Conservation (phyloP, 495 filamentous ascomycete species). For the Penicillium silybi region DNA sequence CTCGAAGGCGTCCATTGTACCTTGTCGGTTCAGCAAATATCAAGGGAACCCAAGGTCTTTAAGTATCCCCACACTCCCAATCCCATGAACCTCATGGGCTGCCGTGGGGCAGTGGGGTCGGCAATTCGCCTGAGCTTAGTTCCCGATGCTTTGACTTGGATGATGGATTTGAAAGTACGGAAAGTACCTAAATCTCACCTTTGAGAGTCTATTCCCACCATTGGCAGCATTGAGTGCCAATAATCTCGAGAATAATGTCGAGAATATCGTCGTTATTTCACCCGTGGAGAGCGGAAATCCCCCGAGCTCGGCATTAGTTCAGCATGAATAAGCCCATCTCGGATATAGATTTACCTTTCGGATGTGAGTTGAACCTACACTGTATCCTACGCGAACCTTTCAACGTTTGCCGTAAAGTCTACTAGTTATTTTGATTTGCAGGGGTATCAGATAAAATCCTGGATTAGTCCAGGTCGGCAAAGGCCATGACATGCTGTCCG, state of each 20-base stretch:
- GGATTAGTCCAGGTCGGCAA: constrained; percentile 59
- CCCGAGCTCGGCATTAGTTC: constrained; percentile 4
- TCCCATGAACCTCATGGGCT: constrained; percentile 17
- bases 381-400: neutral
- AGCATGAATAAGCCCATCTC: constrained; percentile 19
- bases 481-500: constrained; percentile 58
- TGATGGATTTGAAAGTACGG: neutral
- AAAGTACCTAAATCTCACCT: neutral
- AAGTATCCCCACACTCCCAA: constrained; percentile 31
- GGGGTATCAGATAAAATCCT: constrained; percentile 25
- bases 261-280: too few species aligned
- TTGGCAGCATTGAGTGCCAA: neutral
- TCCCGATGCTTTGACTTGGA: constrained; percentile 7
- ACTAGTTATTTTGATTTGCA: constrained; percentile 1
- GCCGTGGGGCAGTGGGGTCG: constrained; percentile 31
- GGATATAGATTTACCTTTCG: constrained; percentile 13
- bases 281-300: constrained; percentile 16
- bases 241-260: neutral
- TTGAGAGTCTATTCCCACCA: neutral
- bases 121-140: constrained; percentile 20
- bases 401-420: neutral
- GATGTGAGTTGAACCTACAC: constrained; percentile 4
- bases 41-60: constrained; percentile 13
- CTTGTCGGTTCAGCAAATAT: neutral
- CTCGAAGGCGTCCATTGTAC: constrained; percentile 54